These are phyloP conservation scores for Suillus bovinus DNA, from an alignment of 768 basidiomycete species.

Conservation along the genomic window DNA sequence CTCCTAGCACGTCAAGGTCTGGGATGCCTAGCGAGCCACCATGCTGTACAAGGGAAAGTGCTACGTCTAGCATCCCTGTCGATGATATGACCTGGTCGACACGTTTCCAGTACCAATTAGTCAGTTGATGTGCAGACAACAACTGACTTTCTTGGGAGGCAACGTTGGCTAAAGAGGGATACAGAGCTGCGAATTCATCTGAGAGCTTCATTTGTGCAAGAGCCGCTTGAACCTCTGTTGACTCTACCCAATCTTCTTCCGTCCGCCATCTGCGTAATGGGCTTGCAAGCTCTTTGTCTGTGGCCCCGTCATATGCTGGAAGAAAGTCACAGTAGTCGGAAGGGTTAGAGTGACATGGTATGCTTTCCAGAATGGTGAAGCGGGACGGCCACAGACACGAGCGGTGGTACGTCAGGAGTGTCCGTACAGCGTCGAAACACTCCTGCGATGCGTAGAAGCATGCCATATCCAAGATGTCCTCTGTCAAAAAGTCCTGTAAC, in stretches of 20 bases:
- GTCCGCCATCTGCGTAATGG: constrained; percentile 47
- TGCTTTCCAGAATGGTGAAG: constrained; percentile 63
- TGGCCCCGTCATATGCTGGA: constrained; percentile 55
- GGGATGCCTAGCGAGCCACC: constrained; percentile 80
- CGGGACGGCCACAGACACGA: constrained; percentile 66
- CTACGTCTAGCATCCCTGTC: constrained; percentile 77
- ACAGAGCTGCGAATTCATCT: constrained; percentile 13
- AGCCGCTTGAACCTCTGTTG: constrained; percentile 40
- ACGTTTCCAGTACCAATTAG: constrained; percentile 73
- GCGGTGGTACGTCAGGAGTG: constrained; percentile 61
- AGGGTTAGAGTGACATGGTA: constrained; percentile 76
- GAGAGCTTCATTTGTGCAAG: constrained; percentile 31
- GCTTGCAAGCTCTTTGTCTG: constrained; percentile 42
- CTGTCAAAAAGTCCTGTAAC: constrained; percentile 63
- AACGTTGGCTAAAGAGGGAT: constrained; percentile 13
- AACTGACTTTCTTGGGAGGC: constrained; percentile 11
- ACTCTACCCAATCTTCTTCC: constrained; percentile 62
- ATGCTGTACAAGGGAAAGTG: constrained; percentile 80
- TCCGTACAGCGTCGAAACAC: constrained; percentile 55
- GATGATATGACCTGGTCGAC: constrained; percentile 60
- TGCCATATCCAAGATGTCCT: constrained; percentile 58
- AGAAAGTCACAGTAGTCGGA: constrained; percentile 60
- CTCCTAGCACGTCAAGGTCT: constrained; percentile 82
- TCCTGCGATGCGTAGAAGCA: constrained; percentile 65
- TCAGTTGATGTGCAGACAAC: constrained; percentile 40